These are phyloP conservation scores for Pezicula neosporulosa DNA, from an alignment of 2,329 filamentous ascomycete genomes.

Conservation along the genomic window DNA sequence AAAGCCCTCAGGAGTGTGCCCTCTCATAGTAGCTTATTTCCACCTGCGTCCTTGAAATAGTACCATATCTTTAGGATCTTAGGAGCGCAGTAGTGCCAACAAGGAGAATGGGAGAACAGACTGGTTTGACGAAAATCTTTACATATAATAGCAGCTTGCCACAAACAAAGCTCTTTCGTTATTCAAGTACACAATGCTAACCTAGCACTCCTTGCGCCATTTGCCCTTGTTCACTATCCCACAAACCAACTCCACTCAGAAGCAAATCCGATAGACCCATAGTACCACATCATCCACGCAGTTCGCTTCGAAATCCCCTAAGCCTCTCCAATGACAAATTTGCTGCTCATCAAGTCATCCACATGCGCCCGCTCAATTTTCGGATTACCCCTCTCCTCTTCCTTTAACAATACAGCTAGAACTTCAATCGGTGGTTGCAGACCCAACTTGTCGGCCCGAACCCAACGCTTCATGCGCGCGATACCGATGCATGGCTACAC, in stretches of 20 bases:
- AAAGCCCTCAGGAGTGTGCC: too few species aligned
- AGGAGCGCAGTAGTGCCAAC: too few species aligned
- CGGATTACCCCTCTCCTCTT: slow-evolving; percentile 53
- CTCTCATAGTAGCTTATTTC: too few species aligned
- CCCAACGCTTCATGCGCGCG: slow-evolving; percentile 78
- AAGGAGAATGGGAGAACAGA: too few species aligned
- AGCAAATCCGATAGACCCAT: neutral
- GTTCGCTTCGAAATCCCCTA: slow-evolving; percentile 1
- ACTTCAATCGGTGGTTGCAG: slow-evolving; percentile 90
- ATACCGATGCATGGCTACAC: slow-evolving; percentile 83
- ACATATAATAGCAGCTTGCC: neutral
- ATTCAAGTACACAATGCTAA: neutral
- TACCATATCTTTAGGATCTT: too few species aligned
- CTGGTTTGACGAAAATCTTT: neutral
- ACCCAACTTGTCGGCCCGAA: slow-evolving; percentile 76
- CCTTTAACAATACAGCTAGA: slow-evolving; percentile 75
- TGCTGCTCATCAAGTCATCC: slow-evolving; percentile 58
- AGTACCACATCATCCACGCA: neutral
- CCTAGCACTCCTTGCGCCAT: neutral
- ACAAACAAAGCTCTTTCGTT: too few species aligned
- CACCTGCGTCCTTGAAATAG: too few species aligned
- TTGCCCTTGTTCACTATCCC: neutral
- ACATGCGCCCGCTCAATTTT: slow-evolving; percentile 68
- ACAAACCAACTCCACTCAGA: neutral
- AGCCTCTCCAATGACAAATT: slow-evolving; percentile 31